Base-by-base conservation (phyloP, 129 eudicot genomes). In the Flaveria linearis region DNA sequence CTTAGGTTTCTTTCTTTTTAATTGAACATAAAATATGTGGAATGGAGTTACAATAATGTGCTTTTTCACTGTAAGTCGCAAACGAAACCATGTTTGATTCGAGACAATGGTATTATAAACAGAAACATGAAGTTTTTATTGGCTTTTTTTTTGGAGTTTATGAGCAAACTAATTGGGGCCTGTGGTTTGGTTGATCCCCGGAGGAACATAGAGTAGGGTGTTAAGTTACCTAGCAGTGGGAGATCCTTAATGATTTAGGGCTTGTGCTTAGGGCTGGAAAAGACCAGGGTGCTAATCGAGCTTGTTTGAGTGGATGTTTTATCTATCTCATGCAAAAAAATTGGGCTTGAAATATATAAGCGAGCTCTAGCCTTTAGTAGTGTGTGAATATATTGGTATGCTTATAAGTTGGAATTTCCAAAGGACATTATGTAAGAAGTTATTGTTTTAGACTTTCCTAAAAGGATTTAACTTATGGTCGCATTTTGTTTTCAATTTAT, bases 21-120 rank as follows among this genome's bases (percentile, higher is more conserved):
- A 55, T 45, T 69, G 16, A 17, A 28, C 5, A 69, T 10, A 25
- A 42, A 56, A 10, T 9, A 42, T 23, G 46, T 26, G 60, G 51
- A 74, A 50, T 47, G 47, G 20, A 50, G 3, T 46, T 63, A 4
- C 22, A 47, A 7, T 17, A 41, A 57, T 20, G 25, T n/a, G 15
- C 16, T 75, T 17, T 62, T 75, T 39, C 9, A 63, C 52, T 62
- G 61, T n/a, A 66, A 25, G 28, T 76, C 20, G 72, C 52, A 50
- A 46, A 30, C 15, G 45, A 46, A 62, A 62, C 9, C 62, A 23
- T 47, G 14, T 3, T 57, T 41, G 43, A 41, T 20, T 73, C 58
- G 78, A 57, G 26, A 16, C 14, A 25, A 22, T 45, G 46, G 58
- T 62, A 16, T 41, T 12, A 56, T 56, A 18, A 18, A 36, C 22